Evolutionary conservation across 495 filamentous ascomycete genomes (phyloP).

Genomic region (Podospora appendiculata): DNA sequence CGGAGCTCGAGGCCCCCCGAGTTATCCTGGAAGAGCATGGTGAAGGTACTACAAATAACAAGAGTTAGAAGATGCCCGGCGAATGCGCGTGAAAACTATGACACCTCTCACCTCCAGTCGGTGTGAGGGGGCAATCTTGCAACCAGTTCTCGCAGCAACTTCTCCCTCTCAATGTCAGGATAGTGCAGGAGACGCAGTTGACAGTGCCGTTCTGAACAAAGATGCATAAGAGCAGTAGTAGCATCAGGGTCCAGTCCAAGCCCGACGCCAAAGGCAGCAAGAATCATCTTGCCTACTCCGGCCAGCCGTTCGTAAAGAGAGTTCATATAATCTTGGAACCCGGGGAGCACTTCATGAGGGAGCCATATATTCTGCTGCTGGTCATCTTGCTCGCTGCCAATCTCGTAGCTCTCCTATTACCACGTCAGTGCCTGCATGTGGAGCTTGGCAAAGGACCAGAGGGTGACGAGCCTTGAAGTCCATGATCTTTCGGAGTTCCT

Average conservation of each 20-base stretch:
- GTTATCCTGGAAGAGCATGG: slow-evolving; percentile 42
- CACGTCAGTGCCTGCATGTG: neutral
- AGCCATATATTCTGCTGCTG: slow-evolving; percentile 59
- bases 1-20: slow-evolving; percentile 46
- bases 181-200: slow-evolving; percentile 56
- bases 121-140: slow-evolving; percentile 43
- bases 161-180: slow-evolving; percentile 32
- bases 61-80: too few relatives aligned
- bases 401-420: slow-evolving; percentile 53
- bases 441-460: neutral
- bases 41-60: slow-evolving; percentile 27
- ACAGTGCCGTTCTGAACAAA: slow-evolving; percentile 40
- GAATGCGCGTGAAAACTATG: too few relatives aligned
- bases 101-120: slow-evolving; percentile 36
- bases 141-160: slow-evolving; percentile 32
- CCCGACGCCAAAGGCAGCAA: slow-evolving; percentile 40
- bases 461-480: slow-evolving; percentile 15
- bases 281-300: slow-evolving; percentile 33
- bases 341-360: slow-evolving; percentile 47
- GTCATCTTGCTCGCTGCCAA: slow-evolving; percentile 49
- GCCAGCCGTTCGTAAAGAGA: slow-evolving; percentile 46
- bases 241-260: slow-evolving; percentile 35
- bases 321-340: slow-evolving; percentile 48
- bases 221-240: slow-evolving; percentile 26
- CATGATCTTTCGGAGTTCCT: slow-evolving; percentile 5